Conservation (phyloP, 2,329 filamentous ascomycete species). For the Sarocladium oryzae region DNA sequence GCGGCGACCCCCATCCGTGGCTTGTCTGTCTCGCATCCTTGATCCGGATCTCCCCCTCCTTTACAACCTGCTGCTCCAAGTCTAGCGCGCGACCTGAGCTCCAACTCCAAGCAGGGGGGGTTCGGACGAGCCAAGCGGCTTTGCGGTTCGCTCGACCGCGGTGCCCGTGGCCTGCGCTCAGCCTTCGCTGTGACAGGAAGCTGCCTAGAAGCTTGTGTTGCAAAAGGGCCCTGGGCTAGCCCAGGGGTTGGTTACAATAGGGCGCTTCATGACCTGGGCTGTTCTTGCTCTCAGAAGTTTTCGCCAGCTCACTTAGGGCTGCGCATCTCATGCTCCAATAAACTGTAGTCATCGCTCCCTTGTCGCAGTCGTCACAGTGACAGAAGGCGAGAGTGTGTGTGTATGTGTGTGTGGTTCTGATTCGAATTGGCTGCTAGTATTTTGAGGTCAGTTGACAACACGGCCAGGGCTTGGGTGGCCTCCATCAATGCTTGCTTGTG, state of each 20-base stretch:
- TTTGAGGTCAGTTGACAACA: background rate
- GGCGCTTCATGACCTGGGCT: no score
- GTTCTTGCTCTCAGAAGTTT: no score
- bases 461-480: no score
- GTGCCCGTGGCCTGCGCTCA: background rate
- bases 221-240: conserved; percentile 4
- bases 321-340: no score
- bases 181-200: conserved; percentile 2
- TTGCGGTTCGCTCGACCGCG: background rate
- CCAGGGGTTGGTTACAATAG: background rate
- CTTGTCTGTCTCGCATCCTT: background rate
- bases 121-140: background rate
- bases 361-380: no score
- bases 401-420: no score
- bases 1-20: background rate
- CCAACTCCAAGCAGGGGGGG: background rate
- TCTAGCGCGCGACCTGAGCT: background rate
- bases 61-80: background rate
- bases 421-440: no score
- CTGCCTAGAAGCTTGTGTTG: background rate
- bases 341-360: no score
- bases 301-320: no score
- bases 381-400: no score
- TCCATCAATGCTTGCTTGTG: no score
- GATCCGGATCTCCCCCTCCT: conserved; percentile 7